Percentiles rank a stretch among this genome's conserved stretches.
Evolutionary conservation across 2,329 filamentous ascomycete species (phyloP).

Genomic region (Rutstroemia sp.): DNA sequence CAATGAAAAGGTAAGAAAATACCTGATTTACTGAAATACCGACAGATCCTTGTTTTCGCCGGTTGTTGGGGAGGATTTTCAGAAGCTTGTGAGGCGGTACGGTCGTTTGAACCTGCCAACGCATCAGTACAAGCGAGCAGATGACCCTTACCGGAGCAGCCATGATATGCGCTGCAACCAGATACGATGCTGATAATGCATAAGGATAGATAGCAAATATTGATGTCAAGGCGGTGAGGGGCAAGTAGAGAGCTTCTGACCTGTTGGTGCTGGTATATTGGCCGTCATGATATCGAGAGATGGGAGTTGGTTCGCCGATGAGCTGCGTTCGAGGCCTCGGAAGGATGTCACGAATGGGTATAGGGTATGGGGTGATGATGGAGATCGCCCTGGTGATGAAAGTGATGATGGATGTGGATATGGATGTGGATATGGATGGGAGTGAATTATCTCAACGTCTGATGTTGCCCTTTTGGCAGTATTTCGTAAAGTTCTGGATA

Average conservation of each 20-base stretch:
- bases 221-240: conserved; percentile 11
- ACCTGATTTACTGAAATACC: conserved; percentile 27
- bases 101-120: conserved; percentile 25
- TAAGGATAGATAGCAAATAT: conserved; percentile 6
- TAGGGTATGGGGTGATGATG: not conserved
- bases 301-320: not conserved
- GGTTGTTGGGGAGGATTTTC: conserved; percentile 9
- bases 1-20: conserved; percentile 12
- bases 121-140: conserved; percentile 24
- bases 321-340: conserved; percentile 5
- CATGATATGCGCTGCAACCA: conserved; percentile 20
- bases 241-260: conserved; percentile 13
- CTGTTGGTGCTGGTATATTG: conserved; percentile 6
- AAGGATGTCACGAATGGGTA: conserved; percentile 8
- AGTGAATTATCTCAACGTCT: no score
- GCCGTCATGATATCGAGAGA: conserved; percentile 8
- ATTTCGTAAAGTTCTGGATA: no score
- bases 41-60: conserved; percentile 24
- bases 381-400: not conserved
- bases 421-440: no score
- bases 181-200: conserved; percentile 12
- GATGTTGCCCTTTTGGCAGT: no score
- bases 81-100: conserved; percentile 19
- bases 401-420: not conserved
- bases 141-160: conserved; percentile 15